phyloP scores from a whole-genome alignment of 768 basidiomycete species.

The Pleurotus platypus region DNA sequence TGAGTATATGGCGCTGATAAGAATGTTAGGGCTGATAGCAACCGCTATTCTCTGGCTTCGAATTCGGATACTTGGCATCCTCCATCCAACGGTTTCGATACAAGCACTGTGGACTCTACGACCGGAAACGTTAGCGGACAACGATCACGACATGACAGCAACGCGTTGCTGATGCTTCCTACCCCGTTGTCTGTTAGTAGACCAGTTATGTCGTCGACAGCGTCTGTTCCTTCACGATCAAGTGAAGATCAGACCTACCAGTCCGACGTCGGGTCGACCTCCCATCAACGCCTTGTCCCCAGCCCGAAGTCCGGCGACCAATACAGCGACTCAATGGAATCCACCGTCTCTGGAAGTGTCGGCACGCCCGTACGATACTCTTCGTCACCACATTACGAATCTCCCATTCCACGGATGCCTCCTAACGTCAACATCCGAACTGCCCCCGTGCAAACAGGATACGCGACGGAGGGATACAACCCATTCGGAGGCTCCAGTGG shows the following conservation, averaged over 20 bases:
- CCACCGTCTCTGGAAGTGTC: slow-evolving; percentile 23
- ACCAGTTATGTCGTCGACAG: slow-evolving; percentile 46
- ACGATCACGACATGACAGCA: slow-evolving; percentile 66
- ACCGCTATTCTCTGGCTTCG: slow-evolving; percentile 76
- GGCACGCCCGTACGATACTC: slow-evolving; percentile 7
- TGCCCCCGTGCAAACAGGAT: slow-evolving; percentile 20
- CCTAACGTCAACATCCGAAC: slow-evolving; percentile 12
- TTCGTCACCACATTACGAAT: slow-evolving; percentile 3
- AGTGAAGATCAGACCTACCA: slow-evolving; percentile 43
- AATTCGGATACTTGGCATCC: slow-evolving; percentile 70
- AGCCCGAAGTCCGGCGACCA: slow-evolving; percentile 36
- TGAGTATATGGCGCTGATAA: no score
- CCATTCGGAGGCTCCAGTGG: slow-evolving; percentile 48
- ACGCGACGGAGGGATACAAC: slow-evolving; percentile 47
- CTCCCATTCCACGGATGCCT: slow-evolving; percentile 8
- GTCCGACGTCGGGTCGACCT: slow-evolving; percentile 36
- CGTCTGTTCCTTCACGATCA: slow-evolving; percentile 38
- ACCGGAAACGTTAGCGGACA: slow-evolving; percentile 30
- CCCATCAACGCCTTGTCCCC: slow-evolving; percentile 39
- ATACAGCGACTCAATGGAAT: slow-evolving; percentile 36
- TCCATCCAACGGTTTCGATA: slow-evolving; percentile 46
- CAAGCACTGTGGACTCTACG: slow-evolving; percentile 60
- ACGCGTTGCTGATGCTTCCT: slow-evolving; percentile 68
- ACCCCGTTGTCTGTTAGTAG: slow-evolving; percentile 64
- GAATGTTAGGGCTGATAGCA: slow-evolving; percentile 29